These are phyloP conservation scores for Candida suzukii DNA, from an alignment of 805 yeast species.

Conservation along the genomic window DNA sequence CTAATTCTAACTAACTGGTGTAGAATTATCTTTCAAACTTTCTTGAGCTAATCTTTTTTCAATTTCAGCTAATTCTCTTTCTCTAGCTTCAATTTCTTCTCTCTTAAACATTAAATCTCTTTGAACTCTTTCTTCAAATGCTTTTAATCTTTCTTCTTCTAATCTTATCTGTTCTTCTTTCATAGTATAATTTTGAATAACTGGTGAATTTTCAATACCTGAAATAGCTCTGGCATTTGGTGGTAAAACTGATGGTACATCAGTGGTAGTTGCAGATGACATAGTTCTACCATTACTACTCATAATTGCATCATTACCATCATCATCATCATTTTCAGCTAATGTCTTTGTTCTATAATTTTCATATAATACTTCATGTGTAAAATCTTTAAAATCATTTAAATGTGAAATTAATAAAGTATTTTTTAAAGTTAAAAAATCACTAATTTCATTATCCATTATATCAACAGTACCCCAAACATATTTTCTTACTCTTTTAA, in stretches of 20 bases:
- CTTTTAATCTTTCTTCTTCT: constrained; percentile 83
- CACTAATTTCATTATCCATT: constrained; percentile 64
- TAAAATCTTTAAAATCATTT: constrained; percentile 80
- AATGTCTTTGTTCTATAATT: constrained; percentile 64
- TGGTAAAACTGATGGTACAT: neutral
- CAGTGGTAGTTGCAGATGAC: neutral
- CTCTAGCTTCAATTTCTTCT: constrained; percentile 77
- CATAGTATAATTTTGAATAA: neutral
- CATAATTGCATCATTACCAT: neutral
- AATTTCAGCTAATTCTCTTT: constrained; percentile 75
- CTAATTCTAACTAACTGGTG: neutral
- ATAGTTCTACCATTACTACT: neutral
- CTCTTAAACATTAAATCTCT: constrained; percentile 76
- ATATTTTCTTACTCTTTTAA: constrained; percentile 45
- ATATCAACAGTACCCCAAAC: constrained; percentile 64
- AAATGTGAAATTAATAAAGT: constrained; percentile 77
- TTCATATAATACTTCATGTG: constrained; percentile 83
- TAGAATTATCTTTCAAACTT: constrained; percentile 5
- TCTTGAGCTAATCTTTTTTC: constrained; percentile 35
- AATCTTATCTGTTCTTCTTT: constrained; percentile 86
- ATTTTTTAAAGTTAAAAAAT: constrained; percentile 73
- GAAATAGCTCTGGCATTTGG: neutral
- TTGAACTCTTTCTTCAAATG: constrained; percentile 85
- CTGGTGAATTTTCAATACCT: neutral
- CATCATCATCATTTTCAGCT: neutral